Evolutionary conservation across 2,329 filamentous ascomycete species (phyloP).

Genomic region (Colletotrichum sp.): DNA sequence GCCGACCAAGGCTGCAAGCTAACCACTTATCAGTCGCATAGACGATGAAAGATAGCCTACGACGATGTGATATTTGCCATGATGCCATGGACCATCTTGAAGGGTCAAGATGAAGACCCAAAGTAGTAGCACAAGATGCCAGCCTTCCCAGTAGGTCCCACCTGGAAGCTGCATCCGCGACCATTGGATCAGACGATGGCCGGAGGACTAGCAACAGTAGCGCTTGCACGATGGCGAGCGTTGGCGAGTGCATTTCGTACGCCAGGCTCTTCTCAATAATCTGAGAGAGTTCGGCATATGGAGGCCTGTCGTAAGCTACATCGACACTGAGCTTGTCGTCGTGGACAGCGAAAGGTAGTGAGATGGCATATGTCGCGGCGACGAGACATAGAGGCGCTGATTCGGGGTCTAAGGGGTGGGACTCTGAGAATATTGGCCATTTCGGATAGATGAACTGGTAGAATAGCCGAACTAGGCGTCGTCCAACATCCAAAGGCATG

Average conservation of each 20-base stretch:
- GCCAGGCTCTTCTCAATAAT: constrained; percentile 20
- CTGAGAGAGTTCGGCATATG: constrained; percentile 16
- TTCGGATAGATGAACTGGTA: background rate
- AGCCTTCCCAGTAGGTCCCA: constrained; percentile 21
- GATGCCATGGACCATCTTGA: constrained; percentile 18
- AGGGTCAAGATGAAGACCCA: constrained; percentile 24
- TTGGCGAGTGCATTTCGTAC: constrained; percentile 22
- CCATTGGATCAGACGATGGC: constrained; percentile 22
- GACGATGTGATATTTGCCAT: constrained; percentile 15
- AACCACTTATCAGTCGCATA: constrained; percentile 25
- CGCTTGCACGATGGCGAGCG: constrained; percentile 5
- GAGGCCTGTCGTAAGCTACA: constrained; percentile 24
- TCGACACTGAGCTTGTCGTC: constrained; percentile 27
- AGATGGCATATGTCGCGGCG: constrained; percentile 23
- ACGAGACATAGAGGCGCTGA: background rate
- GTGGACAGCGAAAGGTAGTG: constrained; percentile 24
- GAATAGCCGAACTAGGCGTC: background rate
- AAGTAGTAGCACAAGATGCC: constrained; percentile 16
- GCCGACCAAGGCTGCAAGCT: constrained; percentile 21
- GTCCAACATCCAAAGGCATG: background rate
- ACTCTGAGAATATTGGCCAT: background rate
- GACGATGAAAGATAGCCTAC: constrained; percentile 20
- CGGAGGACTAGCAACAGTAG: background rate
- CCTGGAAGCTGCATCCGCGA: constrained; percentile 21
- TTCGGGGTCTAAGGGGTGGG: background rate